These are phyloP conservation scores for Platanus orientalis DNA, from an alignment of 164 flowering plant genomes.

Conservation along the genomic window DNA sequence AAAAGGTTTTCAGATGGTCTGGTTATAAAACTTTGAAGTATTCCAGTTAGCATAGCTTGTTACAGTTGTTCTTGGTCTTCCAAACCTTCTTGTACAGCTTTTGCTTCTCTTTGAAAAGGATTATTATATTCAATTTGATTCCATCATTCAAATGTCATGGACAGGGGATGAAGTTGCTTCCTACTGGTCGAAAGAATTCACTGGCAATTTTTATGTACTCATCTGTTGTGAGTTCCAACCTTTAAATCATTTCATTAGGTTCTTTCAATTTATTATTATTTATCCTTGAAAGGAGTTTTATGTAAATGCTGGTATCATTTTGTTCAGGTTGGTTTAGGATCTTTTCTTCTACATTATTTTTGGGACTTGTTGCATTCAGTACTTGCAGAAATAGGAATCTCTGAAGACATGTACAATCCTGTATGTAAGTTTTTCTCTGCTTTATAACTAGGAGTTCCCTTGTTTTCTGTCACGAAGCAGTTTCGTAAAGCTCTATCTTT, in stretches of 20 bases:
- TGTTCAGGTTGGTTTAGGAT: slow-evolving; percentile 76
- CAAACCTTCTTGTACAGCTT: no score
- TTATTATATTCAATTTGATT: background rate
- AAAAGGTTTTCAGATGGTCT: no score
- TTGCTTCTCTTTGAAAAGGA: no score
- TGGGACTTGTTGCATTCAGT: slow-evolving; percentile 48
- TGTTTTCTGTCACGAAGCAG: background rate
- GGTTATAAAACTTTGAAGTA: no score
- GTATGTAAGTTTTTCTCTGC: slow-evolving; percentile 66
- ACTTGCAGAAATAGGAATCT: slow-evolving; percentile 63
- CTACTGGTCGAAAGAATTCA: slow-evolving; percentile 76
- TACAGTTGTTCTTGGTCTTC: no score
- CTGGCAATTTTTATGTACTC: slow-evolving; percentile 70
- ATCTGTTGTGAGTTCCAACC: slow-evolving; percentile 47
- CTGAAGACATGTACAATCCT: slow-evolving; percentile 84
- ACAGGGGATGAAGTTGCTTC: slow-evolving; percentile 98
- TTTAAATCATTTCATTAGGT: background rate
- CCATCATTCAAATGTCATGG: slow-evolving; percentile 7
- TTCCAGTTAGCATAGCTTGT: no score
- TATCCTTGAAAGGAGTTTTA: background rate
- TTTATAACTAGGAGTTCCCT: background rate
- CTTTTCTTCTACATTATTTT: slow-evolving; percentile 58
- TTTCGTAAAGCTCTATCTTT: background rate
- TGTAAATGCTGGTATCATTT: slow-evolving; percentile 1
- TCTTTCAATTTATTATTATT: background rate